These are phyloP conservation scores for Nannizzia gypsea DNA, from an alignment of 2,329 filamentous ascomycete genomes.

Conservation along the genomic window DNA sequence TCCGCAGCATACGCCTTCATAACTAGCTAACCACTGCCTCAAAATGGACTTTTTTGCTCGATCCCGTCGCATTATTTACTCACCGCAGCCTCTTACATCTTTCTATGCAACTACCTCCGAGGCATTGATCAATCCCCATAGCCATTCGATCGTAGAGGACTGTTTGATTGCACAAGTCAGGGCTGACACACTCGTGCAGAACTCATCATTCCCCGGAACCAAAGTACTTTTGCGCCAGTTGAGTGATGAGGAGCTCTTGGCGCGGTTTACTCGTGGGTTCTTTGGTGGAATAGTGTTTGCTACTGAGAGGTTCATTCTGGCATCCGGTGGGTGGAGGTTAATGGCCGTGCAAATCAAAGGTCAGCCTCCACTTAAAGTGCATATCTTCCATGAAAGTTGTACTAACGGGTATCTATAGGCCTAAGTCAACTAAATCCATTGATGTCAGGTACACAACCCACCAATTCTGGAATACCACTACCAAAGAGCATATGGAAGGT, in stretches of 20 bases:
- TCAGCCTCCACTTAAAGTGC: background rate
- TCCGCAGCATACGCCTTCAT: background rate
- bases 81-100: constrained; percentile 4
- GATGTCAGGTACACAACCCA: background rate
- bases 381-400: too few species aligned
- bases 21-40: background rate
- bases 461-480: background rate
- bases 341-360: constrained; percentile 9
- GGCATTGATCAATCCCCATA: constrained; percentile 7
- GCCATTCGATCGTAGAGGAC: constrained; percentile 7
- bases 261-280: constrained; percentile 11
- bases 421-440: background rate
- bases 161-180: constrained; percentile 6
- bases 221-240: background rate
- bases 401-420: background rate
- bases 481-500: constrained; percentile 2
- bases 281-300: constrained; percentile 10
- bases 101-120: constrained; percentile 5
- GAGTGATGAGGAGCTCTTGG: constrained; percentile 11
- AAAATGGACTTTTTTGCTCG: constrained; percentile 7
- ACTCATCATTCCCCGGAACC: background rate
- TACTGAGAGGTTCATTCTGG: constrained; percentile 6
- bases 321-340: background rate
- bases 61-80: constrained; percentile 2
- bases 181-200: background rate